phyloP scores from a whole-genome alignment of 1,284 basidiomycete species.

The Amylostereum areolatum region DNA sequence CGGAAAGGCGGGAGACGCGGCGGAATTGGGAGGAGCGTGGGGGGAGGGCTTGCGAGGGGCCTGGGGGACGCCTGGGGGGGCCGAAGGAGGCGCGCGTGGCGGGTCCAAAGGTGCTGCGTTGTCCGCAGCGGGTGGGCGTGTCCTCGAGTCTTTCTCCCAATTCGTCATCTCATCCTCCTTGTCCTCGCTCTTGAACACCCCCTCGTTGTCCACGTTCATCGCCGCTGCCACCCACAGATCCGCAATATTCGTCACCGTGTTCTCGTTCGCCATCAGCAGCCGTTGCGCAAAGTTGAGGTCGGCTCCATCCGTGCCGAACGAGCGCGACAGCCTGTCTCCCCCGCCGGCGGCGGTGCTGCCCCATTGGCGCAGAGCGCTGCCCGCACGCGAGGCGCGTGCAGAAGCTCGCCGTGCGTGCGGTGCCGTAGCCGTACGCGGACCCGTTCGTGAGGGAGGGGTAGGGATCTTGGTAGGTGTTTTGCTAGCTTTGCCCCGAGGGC shows the following conservation, averaged over 20 bases:
- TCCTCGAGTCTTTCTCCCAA: slow-evolving; percentile 17
- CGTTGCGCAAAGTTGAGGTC: slow-evolving; percentile 85
- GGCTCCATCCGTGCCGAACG: slow-evolving; percentile 30
- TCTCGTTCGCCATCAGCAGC: slow-evolving; percentile 87
- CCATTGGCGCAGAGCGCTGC: slow-evolving; percentile 32
- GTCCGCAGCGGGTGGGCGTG: slow-evolving; percentile 11
- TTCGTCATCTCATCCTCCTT: slow-evolving; percentile 32
- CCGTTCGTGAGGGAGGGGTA: too few relatives aligned
- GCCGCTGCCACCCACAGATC: slow-evolving; percentile 93
- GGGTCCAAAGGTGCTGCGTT: too few relatives aligned
- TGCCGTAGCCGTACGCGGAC: too few relatives aligned
- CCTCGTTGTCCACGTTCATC: slow-evolving; percentile 83
- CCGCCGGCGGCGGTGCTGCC: slow-evolving; percentile 36
- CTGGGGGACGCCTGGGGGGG: background rate
- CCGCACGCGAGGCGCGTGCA: slow-evolving; percentile 40
- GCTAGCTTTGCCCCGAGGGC: too few relatives aligned
- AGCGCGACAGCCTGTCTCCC: slow-evolving; percentile 29
- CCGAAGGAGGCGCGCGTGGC: background rate
- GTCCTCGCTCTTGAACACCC: slow-evolving; percentile 58
- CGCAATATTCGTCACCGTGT: slow-evolving; percentile 82
- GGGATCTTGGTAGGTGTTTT: too few relatives aligned
- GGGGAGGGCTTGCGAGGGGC: too few relatives aligned
- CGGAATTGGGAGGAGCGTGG: too few relatives aligned
- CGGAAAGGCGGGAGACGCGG: background rate
- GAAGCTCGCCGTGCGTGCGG: slow-evolving; percentile 33